Evolutionary conservation across 2,329 filamentous ascomycete genomes (phyloP).

Genomic region (Phyllosticta citrichinensis): DNA sequence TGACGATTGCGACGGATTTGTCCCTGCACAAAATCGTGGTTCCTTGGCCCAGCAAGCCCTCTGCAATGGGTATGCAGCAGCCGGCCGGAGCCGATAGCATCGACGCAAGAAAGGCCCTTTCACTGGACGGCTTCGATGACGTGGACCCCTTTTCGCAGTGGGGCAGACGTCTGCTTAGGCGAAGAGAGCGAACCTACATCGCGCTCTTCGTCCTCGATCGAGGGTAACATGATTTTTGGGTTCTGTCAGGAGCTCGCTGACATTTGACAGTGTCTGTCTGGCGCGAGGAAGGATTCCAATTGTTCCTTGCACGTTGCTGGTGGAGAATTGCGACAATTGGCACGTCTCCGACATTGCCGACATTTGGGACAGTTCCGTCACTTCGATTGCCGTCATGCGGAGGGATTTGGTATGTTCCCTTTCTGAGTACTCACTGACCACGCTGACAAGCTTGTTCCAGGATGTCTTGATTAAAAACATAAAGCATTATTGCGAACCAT

Average conservation of each 20-base stretch:
- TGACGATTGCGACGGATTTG: slow-evolving; percentile 59
- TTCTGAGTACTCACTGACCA: slow-evolving; percentile 33
- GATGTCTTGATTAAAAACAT: slow-evolving; percentile 8
- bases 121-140: slow-evolving; percentile 57
- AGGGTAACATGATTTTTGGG: slow-evolving; percentile 30
- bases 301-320: slow-evolving; percentile 54
- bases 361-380: slow-evolving; percentile 58
- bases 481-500: neutral
- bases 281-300: slow-evolving; percentile 60
- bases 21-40: slow-evolving; percentile 60
- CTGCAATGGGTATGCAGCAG: slow-evolving; percentile 35
- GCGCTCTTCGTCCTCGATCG: slow-evolving; percentile 63
- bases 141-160: slow-evolving; percentile 51
- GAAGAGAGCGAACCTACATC: slow-evolving; percentile 60
- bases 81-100: slow-evolving; percentile 59
- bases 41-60: slow-evolving; percentile 37
- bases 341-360: slow-evolving; percentile 54
- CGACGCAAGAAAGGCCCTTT: slow-evolving; percentile 54
- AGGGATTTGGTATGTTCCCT: slow-evolving; percentile 43
- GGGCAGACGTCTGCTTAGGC: slow-evolving; percentile 51
- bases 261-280: slow-evolving; percentile 45
- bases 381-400: slow-evolving; percentile 60
- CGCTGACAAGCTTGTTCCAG: neutral
- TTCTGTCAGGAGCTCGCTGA: neutral
- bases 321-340: slow-evolving; percentile 61